Conservation (phyloP, 176 grass and related monocot genomes). For the Avena atlantica region DNA sequence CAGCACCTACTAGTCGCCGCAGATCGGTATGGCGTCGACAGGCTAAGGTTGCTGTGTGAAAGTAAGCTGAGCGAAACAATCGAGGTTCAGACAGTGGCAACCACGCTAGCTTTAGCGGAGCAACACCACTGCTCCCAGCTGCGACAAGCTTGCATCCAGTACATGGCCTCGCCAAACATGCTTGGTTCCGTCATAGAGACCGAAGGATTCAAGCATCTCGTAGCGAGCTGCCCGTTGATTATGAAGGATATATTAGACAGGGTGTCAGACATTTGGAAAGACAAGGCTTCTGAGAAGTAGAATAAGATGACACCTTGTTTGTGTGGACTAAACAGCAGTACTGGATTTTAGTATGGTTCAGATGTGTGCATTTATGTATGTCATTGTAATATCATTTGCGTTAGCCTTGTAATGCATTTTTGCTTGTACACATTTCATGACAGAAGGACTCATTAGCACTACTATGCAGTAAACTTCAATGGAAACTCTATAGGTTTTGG, state of each 20-base stretch:
- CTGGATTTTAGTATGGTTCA: conserved; percentile 19
- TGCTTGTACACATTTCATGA: neutral
- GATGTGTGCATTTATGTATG: neutral
- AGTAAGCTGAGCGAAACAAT: conserved; percentile 41
- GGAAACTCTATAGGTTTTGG: neutral
- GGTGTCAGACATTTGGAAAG: conserved; percentile 48
- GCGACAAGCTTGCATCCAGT: conserved; percentile 39
- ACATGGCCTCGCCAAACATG: conserved; percentile 46
- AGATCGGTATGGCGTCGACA: conserved; percentile 52
- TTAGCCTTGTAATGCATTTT: neutral
- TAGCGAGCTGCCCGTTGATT: conserved; percentile 46
- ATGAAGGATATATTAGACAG: conserved; percentile 50
- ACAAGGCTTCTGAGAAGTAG: conserved; percentile 11
- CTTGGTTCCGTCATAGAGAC: conserved; percentile 36
- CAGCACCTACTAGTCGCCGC: conserved; percentile 55
- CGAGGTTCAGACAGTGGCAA: conserved; percentile 47
- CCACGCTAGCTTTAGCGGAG: conserved; percentile 49
- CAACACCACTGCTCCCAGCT: conserved; percentile 48
- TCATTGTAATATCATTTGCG: neutral
- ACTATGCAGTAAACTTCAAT: neutral
- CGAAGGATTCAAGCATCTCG: conserved; percentile 52
- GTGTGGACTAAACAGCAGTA: neutral
- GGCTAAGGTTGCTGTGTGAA: conserved; percentile 53
- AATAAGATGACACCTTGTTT: conserved; percentile 17
- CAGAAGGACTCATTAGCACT: neutral